Evolutionary conservation across 345 rosid species (phyloP), one percentile per base, ranked within the genome.

Genomic region (Pistacia vera): DNA sequence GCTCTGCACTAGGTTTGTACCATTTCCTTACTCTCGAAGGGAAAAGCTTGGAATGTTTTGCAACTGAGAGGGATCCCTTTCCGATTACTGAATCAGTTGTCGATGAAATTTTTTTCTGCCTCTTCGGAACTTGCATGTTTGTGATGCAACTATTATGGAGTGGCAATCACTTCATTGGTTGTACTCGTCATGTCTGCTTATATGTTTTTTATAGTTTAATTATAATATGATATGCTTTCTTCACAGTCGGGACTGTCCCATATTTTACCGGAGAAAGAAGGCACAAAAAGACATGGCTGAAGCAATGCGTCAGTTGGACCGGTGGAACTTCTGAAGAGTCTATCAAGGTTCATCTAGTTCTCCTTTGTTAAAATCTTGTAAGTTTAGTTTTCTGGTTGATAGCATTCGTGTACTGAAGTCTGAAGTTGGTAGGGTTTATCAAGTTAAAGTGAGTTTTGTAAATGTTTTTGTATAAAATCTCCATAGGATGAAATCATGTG

Each of bases 281-380:
- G 99, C 91, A 70, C 95, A 96, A 73, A 96, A 93, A 75, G 98
- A 96, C 85, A 92, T 96, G 97, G 92, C 84, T 68, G 95, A 88
- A 73, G 97, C 98, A 57, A 88, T 83, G 83, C 81, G 67, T 74
- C 99, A 93, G 73, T 81, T 96, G 63, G 97, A 91, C 71, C 81
- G 98, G 18, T 90, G 98, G 98, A 87, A 84, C 83, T 94, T 91
- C 73, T 94, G 67, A 85, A 71, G 30, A 71, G 38, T 67, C 25
- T 66, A 17, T 61, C 18, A 57, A 75, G 80, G 58, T 72, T 52
- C 16, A 66, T 38, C 10, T 17, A 18, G 2, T 30, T 64, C 52
- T n/a, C 28, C 63, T 70, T 20, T 4, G 5, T 55, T 36, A 11
- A 55, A 38, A 35, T 38, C 49, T 20, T 30, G 18, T 17, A 61